Conservation (phyloP, 305 asterid genomes). For the Fraxinus velutina region DNA sequence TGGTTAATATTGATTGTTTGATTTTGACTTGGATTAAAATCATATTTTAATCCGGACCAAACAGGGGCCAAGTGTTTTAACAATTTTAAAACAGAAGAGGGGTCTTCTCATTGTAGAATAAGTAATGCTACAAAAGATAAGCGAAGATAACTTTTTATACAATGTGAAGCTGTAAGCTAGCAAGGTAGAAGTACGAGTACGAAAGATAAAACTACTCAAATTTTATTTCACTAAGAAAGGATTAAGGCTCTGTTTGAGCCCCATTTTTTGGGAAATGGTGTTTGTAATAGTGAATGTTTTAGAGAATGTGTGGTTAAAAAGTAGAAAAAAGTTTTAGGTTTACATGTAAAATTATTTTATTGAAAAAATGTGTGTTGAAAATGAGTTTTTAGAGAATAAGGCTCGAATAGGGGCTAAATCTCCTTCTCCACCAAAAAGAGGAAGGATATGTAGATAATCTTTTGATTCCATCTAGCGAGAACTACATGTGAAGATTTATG, state of each 20-base stretch:
- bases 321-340: background rate
- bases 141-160: background rate
- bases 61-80: background rate
- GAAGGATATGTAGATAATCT: background rate
- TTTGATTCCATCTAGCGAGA: constrained; percentile 5
- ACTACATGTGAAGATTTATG: background rate
- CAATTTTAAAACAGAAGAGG: background rate
- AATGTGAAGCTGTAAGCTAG: background rate
- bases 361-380: background rate
- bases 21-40: too few relatives aligned
- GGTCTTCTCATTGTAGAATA: background rate
- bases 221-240: background rate
- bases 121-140: background rate
- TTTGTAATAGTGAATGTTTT: background rate
- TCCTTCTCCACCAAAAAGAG: background rate
- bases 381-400: background rate
- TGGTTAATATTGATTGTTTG: too few relatives aligned
- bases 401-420: background rate
- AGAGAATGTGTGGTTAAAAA: background rate
- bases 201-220: background rate
- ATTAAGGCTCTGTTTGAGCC: background rate
- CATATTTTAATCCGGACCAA: too few relatives aligned
- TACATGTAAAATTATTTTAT: background rate
- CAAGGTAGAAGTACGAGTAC: background rate
- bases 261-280: background rate